These are phyloP conservation scores for Ploettnerulaceae sp. DNA, from an alignment of 2,329 filamentous ascomycete genomes.

Conservation along the genomic window DNA sequence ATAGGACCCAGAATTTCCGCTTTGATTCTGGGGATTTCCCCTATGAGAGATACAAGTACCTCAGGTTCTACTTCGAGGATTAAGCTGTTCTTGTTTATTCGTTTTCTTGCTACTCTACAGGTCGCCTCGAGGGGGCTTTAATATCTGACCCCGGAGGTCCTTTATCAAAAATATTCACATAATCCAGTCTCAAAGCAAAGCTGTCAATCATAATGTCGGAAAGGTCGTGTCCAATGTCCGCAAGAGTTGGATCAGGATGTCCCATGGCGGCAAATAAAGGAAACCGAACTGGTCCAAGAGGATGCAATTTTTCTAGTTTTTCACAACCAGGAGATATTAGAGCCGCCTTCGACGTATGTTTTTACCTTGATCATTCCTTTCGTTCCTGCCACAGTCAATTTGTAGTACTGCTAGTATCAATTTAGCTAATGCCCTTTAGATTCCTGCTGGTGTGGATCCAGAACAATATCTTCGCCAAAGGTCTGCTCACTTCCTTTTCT, in stretches of 20 bases:
- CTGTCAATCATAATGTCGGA: slow-evolving; percentile 21
- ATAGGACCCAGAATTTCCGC: neutral
- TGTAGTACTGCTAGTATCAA: too few species aligned
- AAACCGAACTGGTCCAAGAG: slow-evolving; percentile 30
- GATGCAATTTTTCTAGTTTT: slow-evolving; percentile 35
- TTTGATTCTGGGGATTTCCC: neutral
- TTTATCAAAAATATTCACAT: neutral
- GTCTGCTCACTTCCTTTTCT: slow-evolving; percentile 27
- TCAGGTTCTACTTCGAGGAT: neutral
- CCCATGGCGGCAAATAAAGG: slow-evolving; percentile 15
- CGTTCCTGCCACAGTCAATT: neutral
- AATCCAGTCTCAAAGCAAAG: neutral
- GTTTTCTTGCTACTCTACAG: neutral
- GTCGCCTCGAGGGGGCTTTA: neutral
- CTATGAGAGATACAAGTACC: neutral
- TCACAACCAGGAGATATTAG: slow-evolving; percentile 31
- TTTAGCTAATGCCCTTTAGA: too few species aligned
- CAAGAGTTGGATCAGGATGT: slow-evolving; percentile 16
- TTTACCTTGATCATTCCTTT: neutral
- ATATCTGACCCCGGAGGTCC: neutral
- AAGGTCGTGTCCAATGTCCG: slow-evolving; percentile 23
- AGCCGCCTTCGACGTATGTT: slow-evolving; percentile 37
- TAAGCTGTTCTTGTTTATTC: neutral
- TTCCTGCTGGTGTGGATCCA: slow-evolving; percentile 42
- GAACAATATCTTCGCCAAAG: slow-evolving; percentile 44